Conservation (phyloP, 352 stramenopile species). For the Pythium rishiriense region DNA sequence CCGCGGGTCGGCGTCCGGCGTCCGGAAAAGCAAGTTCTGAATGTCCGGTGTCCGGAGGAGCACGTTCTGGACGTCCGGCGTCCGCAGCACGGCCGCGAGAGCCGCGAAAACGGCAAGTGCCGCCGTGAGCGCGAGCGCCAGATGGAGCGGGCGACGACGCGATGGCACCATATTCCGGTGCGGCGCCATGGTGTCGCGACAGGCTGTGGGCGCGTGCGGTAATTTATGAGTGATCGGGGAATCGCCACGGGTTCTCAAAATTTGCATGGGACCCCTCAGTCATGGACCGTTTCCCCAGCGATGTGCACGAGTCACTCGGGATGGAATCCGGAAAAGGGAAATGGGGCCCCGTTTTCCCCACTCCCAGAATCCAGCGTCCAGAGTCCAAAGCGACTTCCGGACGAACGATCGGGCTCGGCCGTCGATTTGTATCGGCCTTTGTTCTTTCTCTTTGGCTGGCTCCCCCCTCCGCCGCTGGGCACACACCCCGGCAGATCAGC, state of each 20-base stretch:
- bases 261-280: background rate
- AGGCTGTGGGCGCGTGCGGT: background rate
- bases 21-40: background rate
- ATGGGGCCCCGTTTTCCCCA: background rate
- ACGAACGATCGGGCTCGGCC: too few species aligned
- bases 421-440: too few species aligned
- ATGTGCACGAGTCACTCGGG: background rate
- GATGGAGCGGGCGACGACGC: background rate
- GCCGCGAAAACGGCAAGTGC: background rate
- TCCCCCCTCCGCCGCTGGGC: background rate
- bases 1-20: background rate
- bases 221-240: slow-evolving; percentile 14
- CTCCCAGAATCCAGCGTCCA: background rate
- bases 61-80: background rate
- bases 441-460: too few species aligned
- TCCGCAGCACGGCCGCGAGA: background rate
- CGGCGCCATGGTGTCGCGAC: slow-evolving; percentile 8
- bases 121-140: background rate
- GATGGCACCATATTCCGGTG: slow-evolving; percentile 10
- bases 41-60: background rate
- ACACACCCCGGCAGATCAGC: background rate
- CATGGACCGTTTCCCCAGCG: background rate
- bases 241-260: slow-evolving; percentile 5
- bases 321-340: background rate
- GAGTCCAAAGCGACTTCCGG: background rate